Percentiles rank a stretch among this genome's conserved stretches.
Conservation (phyloP, 2,329 filamentous ascomycete genomes). For the Paracoccidioides lutzii region DNA sequence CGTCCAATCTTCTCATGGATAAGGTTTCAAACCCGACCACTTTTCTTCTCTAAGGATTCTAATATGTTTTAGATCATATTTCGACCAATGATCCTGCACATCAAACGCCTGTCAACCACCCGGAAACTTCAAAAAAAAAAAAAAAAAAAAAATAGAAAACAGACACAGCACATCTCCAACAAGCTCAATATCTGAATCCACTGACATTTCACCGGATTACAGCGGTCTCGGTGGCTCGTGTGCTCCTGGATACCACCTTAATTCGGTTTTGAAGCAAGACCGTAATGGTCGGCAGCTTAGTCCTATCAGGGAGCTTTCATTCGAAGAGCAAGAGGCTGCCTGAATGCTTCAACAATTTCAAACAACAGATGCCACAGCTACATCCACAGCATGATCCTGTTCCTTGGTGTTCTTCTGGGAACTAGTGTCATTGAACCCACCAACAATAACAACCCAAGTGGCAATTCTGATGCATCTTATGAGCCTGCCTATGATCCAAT, state of each 20-base stretch:
- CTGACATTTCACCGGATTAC: neutral
- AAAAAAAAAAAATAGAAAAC: neutral
- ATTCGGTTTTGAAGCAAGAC: neutral
- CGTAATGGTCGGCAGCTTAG: neutral
- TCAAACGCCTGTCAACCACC: too few relatives aligned
- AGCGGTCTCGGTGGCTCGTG: neutral
- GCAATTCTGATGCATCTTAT: neutral
- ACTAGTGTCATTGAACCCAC: too few relatives aligned
- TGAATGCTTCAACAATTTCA: neutral
- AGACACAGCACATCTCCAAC: neutral
- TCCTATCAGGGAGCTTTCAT: neutral
- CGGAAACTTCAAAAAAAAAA: too few relatives aligned
- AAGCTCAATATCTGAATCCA: neutral
- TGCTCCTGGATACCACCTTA: neutral
- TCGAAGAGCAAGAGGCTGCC: neutral
- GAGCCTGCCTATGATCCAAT: neutral
- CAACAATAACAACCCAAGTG: neutral
- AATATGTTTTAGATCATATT: too few relatives aligned
- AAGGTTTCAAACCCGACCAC: too few relatives aligned
- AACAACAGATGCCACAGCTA: neutral
- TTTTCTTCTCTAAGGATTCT: too few relatives aligned
- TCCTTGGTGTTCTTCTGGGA: too few relatives aligned
- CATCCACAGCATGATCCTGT: neutral
- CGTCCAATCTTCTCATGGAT: too few relatives aligned
- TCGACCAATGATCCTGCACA: too few relatives aligned